phyloP scores from a whole-genome alignment of 2,329 filamentous ascomycete genomes.

The Fusarium longipes region DNA sequence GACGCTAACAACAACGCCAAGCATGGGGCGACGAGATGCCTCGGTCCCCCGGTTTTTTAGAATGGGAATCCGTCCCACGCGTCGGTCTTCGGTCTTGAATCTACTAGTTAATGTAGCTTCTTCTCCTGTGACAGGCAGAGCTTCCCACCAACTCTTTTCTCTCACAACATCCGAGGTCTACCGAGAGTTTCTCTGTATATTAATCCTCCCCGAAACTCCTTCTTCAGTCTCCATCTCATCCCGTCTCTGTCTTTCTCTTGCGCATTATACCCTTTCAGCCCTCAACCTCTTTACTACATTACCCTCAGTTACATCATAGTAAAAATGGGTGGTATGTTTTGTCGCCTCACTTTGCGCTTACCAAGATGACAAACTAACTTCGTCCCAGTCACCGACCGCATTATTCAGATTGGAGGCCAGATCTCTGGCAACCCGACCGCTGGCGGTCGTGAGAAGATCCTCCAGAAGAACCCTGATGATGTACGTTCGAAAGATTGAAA shows the following conservation, averaged over 20 bases:
- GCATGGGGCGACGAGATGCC: conserved; percentile 47
- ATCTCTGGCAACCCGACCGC: conserved; percentile 69
- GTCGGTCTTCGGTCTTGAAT: conserved; percentile 15
- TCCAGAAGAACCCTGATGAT: conserved; percentile 76
- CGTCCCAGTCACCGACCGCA: conserved; percentile 65
- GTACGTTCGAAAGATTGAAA: conserved; percentile 53
- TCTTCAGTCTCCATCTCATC: conserved; percentile 5
- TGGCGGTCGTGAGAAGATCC: conserved; percentile 65
- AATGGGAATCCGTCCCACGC: conserved; percentile 9
- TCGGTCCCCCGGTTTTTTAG: conserved; percentile 49
- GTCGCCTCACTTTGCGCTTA: neutral
- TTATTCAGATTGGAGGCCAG: conserved; percentile 71
- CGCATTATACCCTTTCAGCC: conserved; percentile 26
- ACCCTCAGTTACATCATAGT: conserved; percentile 16
- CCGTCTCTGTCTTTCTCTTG: conserved; percentile 13
- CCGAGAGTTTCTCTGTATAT: conserved; percentile 38
- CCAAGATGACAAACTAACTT: conserved; percentile 17
- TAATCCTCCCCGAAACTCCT: conserved; percentile 5
- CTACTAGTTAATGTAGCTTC: conserved; percentile 19
- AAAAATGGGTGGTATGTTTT: conserved; percentile 54
- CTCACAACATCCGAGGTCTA: conserved; percentile 47
- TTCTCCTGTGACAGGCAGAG: conserved; percentile 32
- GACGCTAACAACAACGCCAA: conserved; percentile 40
- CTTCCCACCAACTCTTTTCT: conserved; percentile 33
- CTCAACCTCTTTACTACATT: conserved; percentile 8